A percentile compares a stretch with the other conserved stretches of the same genome.
These are phyloP conservation scores for Skeletonema potamos DNA, from an alignment of 108 stramenopile species.

Conservation along the genomic window DNA sequence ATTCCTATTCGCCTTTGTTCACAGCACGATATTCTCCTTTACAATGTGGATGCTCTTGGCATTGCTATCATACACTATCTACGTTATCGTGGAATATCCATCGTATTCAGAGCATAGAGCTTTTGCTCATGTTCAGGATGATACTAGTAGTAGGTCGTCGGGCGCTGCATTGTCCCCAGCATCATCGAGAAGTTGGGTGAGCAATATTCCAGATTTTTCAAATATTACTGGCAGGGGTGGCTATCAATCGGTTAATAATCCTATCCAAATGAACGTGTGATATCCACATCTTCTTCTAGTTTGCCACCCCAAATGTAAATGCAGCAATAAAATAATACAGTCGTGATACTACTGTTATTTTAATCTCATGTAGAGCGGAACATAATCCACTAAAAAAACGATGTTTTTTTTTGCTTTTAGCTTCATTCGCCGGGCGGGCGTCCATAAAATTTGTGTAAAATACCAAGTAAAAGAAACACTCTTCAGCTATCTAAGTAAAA, in stretches of 20 bases:
- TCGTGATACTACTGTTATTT: too few species aligned
- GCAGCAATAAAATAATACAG: too few species aligned
- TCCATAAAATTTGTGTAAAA: too few species aligned
- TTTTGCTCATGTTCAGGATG: slow-evolving; percentile 7
- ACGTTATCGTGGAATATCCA: slow-evolving; percentile 24
- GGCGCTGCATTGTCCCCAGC: neutral
- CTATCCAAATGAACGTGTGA: neutral
- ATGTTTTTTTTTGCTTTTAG: too few species aligned
- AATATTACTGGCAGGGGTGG: slow-evolving; percentile 11
- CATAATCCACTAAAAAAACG: too few species aligned
- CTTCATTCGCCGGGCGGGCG: too few species aligned
- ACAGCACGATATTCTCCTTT: slow-evolving; percentile 20
- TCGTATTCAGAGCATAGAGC: slow-evolving; percentile 21
- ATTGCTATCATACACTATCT: slow-evolving; percentile 18
- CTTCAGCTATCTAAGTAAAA: too few species aligned
- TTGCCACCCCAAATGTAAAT: too few species aligned
- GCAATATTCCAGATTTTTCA: neutral
- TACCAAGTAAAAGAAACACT: too few species aligned
- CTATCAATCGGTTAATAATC: slow-evolving; percentile 19
- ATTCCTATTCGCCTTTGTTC: slow-evolving; percentile 1
- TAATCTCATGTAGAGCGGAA: too few species aligned
- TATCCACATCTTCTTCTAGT: too few species aligned
- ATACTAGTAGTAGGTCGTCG: neutral
- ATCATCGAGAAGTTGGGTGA: slow-evolving; percentile 10
- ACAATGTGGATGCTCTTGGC: slow-evolving; percentile 20